phyloP scores from a whole-genome alignment of 1,284 basidiomycete species.

The Lignosus rhinocerotis region DNA sequence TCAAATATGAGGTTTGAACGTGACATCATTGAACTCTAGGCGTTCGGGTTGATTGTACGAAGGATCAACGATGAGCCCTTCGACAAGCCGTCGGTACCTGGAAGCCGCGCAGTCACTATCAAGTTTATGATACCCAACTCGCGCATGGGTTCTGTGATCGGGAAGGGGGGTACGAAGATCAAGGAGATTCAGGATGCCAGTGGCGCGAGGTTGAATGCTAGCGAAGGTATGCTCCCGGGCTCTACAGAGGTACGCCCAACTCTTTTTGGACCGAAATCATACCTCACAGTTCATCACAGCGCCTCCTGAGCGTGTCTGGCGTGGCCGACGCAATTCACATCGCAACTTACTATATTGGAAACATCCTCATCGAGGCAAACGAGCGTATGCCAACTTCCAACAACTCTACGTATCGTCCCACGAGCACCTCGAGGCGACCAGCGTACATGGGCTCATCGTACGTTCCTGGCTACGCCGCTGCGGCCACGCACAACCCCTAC shows the following conservation, averaged over 20 bases:
- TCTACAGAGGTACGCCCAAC: constrained; percentile 84
- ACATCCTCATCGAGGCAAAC: constrained; percentile 94
- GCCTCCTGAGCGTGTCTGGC: constrained; percentile 94
- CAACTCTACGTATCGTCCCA: constrained; percentile 39
- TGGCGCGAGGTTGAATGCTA: constrained; percentile 94
- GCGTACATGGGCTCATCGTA: constrained; percentile 66
- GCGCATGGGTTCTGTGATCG: constrained; percentile 99
- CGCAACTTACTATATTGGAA: constrained; percentile 98
- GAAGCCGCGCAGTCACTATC: constrained; percentile 97
- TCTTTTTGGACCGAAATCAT: constrained; percentile 9
- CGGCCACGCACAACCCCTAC: constrained; percentile 23
- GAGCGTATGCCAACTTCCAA: constrained; percentile 77
- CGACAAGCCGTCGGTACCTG: constrained; percentile 95
- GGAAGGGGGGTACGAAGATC: constrained; percentile 96
- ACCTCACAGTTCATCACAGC: constrained; percentile 47
- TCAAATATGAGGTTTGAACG: constrained; percentile 2
- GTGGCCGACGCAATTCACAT: constrained; percentile 99
- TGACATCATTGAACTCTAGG: constrained; percentile 50
- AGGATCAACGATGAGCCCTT: constrained; percentile 99
- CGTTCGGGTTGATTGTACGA: constrained; percentile 97
- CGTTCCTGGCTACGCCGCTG: constrained; percentile 56
- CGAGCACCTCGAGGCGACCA: constrained; percentile 49
- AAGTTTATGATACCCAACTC: constrained; percentile 99
- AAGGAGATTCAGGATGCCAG: constrained; percentile 99
- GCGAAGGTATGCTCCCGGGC: constrained; percentile 96